Conservation (phyloP, 371 early-diverging fungal species). For the Apophysomyces trapeziformis region DNA sequence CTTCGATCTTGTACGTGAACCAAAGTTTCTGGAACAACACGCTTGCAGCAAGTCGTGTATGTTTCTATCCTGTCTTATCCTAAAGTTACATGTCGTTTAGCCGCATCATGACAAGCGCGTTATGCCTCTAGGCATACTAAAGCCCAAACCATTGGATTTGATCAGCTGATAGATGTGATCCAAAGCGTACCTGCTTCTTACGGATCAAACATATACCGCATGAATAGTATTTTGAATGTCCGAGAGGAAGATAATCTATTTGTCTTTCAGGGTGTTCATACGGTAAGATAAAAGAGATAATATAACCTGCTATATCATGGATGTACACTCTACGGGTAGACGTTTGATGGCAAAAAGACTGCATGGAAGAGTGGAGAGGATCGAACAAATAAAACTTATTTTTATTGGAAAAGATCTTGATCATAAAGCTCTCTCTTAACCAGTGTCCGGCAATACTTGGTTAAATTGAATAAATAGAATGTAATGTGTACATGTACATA, state of each 20-base stretch:
- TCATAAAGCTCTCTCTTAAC: slow-evolving; percentile 19
- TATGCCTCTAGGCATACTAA: slow-evolving; percentile 31
- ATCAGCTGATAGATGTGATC: slow-evolving; percentile 35
- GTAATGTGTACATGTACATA: not conserved
- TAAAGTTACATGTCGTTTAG: not conserved
- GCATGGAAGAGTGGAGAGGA: slow-evolving; percentile 32
- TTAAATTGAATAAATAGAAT: not conserved
- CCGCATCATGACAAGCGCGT: slow-evolving; percentile 13
- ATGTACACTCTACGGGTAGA: slow-evolving; percentile 14
- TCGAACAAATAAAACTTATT: slow-evolving; percentile 27
- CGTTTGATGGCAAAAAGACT: slow-evolving; percentile 36
- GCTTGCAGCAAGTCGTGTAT: not conserved
- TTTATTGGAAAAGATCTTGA: slow-evolving; percentile 42
- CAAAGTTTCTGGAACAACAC: slow-evolving; percentile 26
- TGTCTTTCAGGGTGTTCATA: slow-evolving; percentile 49
- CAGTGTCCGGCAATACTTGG: slow-evolving; percentile 31
- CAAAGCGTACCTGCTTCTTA: slow-evolving; percentile 30
- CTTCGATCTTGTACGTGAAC: slow-evolving; percentile 41
- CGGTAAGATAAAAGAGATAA: slow-evolving; percentile 16
- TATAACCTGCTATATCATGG: not conserved
- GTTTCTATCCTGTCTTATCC: not conserved
- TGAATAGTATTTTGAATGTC: slow-evolving; percentile 41
- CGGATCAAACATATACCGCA: slow-evolving; percentile 37
- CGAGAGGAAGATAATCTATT: slow-evolving; percentile 37
- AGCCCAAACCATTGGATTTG: slow-evolving; percentile 25